Percentiles rank a stretch among this genome's conserved stretches.
Conservation (phyloP, 2,329 filamentous ascomycete genomes). For the Cladophialophora exuberans region DNA sequence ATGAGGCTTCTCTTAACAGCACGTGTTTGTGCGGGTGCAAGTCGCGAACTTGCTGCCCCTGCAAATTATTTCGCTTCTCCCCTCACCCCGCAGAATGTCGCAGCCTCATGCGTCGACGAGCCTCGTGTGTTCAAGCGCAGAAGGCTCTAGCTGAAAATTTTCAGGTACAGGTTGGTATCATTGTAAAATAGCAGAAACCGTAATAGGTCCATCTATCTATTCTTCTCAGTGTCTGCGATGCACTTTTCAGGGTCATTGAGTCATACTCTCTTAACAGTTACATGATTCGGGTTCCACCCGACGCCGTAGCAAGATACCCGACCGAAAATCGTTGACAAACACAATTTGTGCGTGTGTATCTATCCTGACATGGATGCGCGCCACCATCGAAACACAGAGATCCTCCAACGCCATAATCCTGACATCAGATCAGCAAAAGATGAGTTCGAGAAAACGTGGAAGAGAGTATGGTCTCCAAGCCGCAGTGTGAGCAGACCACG, state of each 20-base stretch:
- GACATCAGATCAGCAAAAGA: neutral
- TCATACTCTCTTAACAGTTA: too few relatives aligned
- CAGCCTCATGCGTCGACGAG: constrained; percentile 22
- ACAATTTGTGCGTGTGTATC: too few relatives aligned
- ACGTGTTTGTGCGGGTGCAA: constrained; percentile 13
- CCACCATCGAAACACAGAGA: too few relatives aligned
- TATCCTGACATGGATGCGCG: too few relatives aligned
- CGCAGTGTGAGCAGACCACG: neutral
- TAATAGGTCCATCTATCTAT: too few relatives aligned
- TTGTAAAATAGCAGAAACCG: neutral
- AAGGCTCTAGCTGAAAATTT: neutral
- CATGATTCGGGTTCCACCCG: too few relatives aligned
- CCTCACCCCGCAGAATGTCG: constrained; percentile 8
- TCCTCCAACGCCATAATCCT: neutral
- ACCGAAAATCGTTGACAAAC: too few relatives aligned
- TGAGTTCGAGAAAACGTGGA: neutral
- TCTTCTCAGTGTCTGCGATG: too few relatives aligned
- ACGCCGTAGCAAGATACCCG: too few relatives aligned
- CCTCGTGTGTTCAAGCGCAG: neutral
- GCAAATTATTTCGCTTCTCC: too few relatives aligned
- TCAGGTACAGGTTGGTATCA: neutral
- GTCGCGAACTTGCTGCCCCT: constrained; percentile 1
- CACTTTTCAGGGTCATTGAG: too few relatives aligned
- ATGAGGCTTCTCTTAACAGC: neutral
- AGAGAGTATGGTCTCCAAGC: neutral